phyloP scores from a whole-genome alignment of 2,329 filamentous ascomycete genomes.

The Uncinocarpus reesii region DNA sequence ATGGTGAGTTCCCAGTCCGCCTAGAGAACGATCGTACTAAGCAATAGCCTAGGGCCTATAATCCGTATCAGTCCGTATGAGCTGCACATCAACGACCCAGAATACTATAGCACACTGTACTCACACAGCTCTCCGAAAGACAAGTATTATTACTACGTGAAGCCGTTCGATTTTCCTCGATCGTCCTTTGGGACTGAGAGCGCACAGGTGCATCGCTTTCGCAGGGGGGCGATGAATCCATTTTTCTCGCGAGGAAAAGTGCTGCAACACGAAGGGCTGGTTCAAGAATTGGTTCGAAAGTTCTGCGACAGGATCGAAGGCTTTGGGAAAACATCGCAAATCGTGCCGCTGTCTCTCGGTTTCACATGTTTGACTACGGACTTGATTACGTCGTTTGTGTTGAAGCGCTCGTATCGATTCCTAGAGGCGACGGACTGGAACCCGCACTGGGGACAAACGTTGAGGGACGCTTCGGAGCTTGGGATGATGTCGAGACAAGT shows the following conservation, averaged over 20 bases:
- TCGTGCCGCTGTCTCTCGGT: conserved; percentile 16
- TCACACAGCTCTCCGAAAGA: conserved; percentile 19
- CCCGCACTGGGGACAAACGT: conserved; percentile 23
- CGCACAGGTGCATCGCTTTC: conserved; percentile 20
- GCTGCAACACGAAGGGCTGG: conserved; percentile 16
- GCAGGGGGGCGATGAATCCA: conserved; percentile 24
- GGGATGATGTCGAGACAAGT: conserved; percentile 11
- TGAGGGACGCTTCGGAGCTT: conserved; percentile 14
- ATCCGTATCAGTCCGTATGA: conserved; percentile 23
- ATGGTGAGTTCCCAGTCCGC: conserved; percentile 19
- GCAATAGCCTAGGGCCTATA: conserved; percentile 18
- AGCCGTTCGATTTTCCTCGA: conserved; percentile 21
- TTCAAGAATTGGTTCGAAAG: conserved; percentile 18
- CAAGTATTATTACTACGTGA: conserved; percentile 21
- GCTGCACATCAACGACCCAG: conserved; percentile 20
- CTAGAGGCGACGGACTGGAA: conserved; percentile 25
- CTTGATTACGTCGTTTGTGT: conserved; percentile 38
- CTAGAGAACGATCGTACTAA: background rate
- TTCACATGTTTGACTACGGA: conserved; percentile 31
- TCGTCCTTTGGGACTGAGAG: conserved; percentile 26
- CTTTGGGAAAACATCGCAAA: background rate
- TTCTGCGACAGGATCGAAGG: conserved; percentile 17
- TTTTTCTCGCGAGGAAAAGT: conserved; percentile 23
- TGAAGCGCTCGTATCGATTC: conserved; percentile 25
- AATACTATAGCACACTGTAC: conserved; percentile 21